A percentile compares a stretch with the other conserved stretches of the same genome.
Evolutionary conservation across 225 moss, liverwort and hornwort genomes (phyloP).

Genomic region (Marchantia paleacea): DNA sequence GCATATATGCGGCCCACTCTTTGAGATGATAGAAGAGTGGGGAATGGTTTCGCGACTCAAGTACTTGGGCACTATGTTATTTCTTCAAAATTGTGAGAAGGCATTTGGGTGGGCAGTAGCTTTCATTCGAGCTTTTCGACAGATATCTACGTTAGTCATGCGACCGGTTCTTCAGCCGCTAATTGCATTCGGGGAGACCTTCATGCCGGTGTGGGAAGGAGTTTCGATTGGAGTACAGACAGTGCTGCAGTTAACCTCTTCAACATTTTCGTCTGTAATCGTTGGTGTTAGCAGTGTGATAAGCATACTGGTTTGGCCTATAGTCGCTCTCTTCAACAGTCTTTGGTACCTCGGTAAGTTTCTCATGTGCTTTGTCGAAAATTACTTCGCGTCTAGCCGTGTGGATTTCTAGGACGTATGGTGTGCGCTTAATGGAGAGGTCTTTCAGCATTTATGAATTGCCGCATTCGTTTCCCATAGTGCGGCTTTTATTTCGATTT

Average conservation of each 20-base stretch:
- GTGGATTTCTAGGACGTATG: too few species aligned
- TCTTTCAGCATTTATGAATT: too few species aligned
- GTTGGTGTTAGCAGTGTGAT: conserved; percentile 47
- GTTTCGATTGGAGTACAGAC: conserved; percentile 48
- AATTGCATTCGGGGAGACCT: conserved; percentile 49
- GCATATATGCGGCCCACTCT: conserved; percentile 79
- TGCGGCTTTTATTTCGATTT: too few species aligned
- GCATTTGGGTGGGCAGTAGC: conserved; percentile 73
- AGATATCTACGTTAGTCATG: conserved; percentile 60
- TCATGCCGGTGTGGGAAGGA: conserved; percentile 61
- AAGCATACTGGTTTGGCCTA: conserved; percentile 62
- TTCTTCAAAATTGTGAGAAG: conserved; percentile 88
- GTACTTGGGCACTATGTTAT: conserved; percentile 81
- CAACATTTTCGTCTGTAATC: conserved; percentile 37
- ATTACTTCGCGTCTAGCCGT: too few species aligned
- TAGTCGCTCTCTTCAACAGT: conserved; percentile 49
- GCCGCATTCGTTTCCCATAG: too few species aligned
- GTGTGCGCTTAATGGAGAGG: too few species aligned
- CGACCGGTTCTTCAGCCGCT: conserved; percentile 68
- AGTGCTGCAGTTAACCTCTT: conserved; percentile 51
- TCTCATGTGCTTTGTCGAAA: not conserved
- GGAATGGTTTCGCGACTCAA: conserved; percentile 84
- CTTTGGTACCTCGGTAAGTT: conserved; percentile 65
- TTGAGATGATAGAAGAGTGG: conserved; percentile 88
- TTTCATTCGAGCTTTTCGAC: conserved; percentile 59